A percentile compares a stretch with the other conserved stretches of the same genome.
These are phyloP conservation scores for Arabidopsis hybrid DNA, from an alignment of 441 rosid species.

Conservation along the genomic window DNA sequence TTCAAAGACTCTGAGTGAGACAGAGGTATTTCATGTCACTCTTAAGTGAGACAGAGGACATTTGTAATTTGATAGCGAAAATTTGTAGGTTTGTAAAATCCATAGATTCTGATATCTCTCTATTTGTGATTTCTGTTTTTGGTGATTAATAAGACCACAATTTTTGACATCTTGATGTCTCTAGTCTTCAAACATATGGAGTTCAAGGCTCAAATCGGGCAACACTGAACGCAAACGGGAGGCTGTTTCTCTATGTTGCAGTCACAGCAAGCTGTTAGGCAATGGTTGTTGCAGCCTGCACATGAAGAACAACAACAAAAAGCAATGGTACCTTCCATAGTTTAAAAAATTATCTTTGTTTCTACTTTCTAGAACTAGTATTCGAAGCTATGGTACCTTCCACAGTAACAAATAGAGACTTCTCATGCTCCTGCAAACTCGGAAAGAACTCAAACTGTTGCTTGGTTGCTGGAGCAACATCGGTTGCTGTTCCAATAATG, in stretches of 20 bases:
- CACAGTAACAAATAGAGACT: conserved; percentile 25
- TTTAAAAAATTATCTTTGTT: neutral
- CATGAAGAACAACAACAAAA: conserved; percentile 1
- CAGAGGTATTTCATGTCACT: too few species aligned
- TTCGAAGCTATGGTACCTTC: conserved; percentile 24
- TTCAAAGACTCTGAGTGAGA: neutral
- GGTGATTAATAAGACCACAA: neutral
- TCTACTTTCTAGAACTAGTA: neutral
- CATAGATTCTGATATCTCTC: neutral
- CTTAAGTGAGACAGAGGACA: too few species aligned
- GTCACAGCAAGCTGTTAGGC: conserved; percentile 77
- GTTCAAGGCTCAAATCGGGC: conserved; percentile 39
- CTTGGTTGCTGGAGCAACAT: conserved; percentile 4
- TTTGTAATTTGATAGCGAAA: too few species aligned
- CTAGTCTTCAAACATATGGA: neutral
- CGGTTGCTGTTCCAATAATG: conserved; percentile 15
- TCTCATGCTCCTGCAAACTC: conserved; percentile 23
- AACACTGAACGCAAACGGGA: conserved; percentile 74
- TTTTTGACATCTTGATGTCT: neutral
- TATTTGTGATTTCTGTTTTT: neutral
- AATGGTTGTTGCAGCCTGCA: conserved; percentile 74
- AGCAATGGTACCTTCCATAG: conserved; percentile 32
- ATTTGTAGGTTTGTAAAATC: neutral
- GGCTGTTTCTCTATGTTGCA: conserved; percentile 74
- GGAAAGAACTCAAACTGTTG: conserved; percentile 6